These are phyloP conservation scores for Phaeotremella skinneri DNA, from an alignment of 768 basidiomycete species.

Conservation along the genomic window DNA sequence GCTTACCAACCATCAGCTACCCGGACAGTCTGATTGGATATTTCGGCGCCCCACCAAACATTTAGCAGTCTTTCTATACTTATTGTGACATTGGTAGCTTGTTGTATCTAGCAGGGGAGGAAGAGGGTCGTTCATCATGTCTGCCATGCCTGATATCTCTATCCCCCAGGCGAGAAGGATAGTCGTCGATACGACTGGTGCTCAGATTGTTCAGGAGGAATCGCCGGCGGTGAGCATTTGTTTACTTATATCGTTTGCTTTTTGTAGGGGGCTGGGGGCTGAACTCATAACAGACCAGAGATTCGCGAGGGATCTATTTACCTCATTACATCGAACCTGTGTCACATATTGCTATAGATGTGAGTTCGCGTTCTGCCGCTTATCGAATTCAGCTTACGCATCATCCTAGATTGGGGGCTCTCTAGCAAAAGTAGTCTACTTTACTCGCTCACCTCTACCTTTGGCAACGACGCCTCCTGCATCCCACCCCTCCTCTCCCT, in stretches of 20 bases:
- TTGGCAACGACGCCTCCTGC: slow-evolving; percentile 33
- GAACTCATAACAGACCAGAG: slow-evolving; percentile 55
- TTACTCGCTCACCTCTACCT: slow-evolving; percentile 74
- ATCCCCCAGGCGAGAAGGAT: slow-evolving; percentile 81
- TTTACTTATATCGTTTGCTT: slow-evolving; percentile 15
- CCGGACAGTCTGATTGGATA: too few species aligned
- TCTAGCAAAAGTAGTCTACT: slow-evolving; percentile 96
- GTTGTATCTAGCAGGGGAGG: too few species aligned
- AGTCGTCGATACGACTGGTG: slow-evolving; percentile 91
- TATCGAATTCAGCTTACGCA: slow-evolving; percentile 14
- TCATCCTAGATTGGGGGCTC: slow-evolving; percentile 83
- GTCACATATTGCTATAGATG: slow-evolving; percentile 95
- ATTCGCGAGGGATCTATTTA: slow-evolving; percentile 93
- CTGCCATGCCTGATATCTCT: slow-evolving; percentile 46
- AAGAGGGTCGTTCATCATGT: slow-evolving; percentile 1
- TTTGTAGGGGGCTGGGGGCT: slow-evolving; percentile 3
- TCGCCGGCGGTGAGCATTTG: slow-evolving; percentile 74
- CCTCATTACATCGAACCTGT: slow-evolving; percentile 97
- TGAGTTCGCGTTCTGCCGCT: slow-evolving; percentile 55
- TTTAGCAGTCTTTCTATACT: too few species aligned
- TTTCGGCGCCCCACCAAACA: neutral
- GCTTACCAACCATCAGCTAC: neutral
- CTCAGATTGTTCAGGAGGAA: slow-evolving; percentile 87
- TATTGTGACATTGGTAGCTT: too few species aligned
- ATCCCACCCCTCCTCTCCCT: slow-evolving; percentile 30